A percentile compares a stretch with the other conserved stretches of the same genome.
phyloP scores from a whole-genome alignment of 2,329 filamentous ascomycete species.

The Geosmithia putterillii region DNA sequence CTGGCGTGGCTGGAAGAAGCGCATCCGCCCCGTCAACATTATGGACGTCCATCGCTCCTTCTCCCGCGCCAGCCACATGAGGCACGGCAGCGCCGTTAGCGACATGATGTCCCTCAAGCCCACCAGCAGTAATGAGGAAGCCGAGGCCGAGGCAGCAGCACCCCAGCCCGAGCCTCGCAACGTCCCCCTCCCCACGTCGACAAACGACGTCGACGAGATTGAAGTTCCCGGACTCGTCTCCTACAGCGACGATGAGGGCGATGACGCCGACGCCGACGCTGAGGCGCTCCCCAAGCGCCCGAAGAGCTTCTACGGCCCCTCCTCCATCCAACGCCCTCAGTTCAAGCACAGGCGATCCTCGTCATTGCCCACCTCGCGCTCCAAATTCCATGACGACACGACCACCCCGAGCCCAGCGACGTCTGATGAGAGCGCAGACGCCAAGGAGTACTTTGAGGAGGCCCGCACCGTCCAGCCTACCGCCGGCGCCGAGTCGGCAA shows the following conservation, averaged over 20 bases:
- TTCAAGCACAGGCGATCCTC: neutral
- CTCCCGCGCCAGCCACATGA: conserved; percentile 23
- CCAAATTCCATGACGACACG: neutral
- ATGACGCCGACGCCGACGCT: conserved; percentile 20
- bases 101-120: conserved; percentile 19
- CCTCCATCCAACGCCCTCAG: neutral
- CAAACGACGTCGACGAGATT: conserved; percentile 66
- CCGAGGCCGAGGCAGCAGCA: conserved; percentile 1
- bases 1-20: conserved; percentile 94
- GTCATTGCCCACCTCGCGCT: neutral
- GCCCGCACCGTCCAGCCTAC: neutral
- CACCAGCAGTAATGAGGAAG: conserved; percentile 2
- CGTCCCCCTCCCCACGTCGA: conserved; percentile 56
- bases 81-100: conserved; percentile 20
- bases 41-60: conserved; percentile 22
- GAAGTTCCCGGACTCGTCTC: conserved; percentile 59
- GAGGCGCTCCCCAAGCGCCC: conserved; percentile 22
- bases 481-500: neutral
- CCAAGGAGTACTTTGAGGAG: neutral
- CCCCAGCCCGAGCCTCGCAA: conserved; percentile 12
- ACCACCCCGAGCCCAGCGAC: neutral
- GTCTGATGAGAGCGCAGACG: neutral
- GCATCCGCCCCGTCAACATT: conserved; percentile 43
- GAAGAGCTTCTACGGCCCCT: conserved; percentile 26
- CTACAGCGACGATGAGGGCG: conserved; percentile 49